Conservation (phyloP, 2,329 filamentous ascomycete species). For the Paraconiothyrium sp. region DNA sequence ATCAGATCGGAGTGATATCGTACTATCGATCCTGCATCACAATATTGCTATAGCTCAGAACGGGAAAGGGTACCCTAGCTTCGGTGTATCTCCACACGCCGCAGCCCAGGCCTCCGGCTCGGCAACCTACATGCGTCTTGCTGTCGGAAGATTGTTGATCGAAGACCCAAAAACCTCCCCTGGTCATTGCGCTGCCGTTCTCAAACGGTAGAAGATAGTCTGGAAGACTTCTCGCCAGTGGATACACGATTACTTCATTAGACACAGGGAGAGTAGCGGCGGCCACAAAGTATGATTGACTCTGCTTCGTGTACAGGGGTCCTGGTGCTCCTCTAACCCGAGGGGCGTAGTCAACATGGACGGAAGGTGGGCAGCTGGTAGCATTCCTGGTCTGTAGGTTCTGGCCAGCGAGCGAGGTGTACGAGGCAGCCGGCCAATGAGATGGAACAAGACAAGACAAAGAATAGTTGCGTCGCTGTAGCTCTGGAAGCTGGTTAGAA, state of each 20-base stretch:
- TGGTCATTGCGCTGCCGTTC: neutral
- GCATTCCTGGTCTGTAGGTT: neutral
- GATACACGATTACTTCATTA: neutral
- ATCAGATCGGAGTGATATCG: neutral
- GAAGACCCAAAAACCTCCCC: neutral
- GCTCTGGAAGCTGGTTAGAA: neutral
- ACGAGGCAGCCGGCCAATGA: neutral
- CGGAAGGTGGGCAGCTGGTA: neutral
- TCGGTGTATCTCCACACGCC: neutral
- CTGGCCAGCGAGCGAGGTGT: neutral
- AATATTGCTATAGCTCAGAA: neutral
- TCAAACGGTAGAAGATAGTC: neutral
- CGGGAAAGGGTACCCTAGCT: neutral
- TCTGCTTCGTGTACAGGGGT: neutral
- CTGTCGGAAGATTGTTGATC: neutral
- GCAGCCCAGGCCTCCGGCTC: neutral
- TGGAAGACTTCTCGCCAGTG: neutral
- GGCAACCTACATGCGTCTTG: neutral
- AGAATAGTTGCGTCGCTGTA: neutral
- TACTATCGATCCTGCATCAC: neutral
- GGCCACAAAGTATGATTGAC: neutral
- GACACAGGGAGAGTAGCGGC: neutral
- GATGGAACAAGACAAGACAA: neutral
- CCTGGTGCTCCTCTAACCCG: neutral
- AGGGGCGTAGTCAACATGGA: neutral